Evolutionary conservation across 208 protist species (phyloP).

Genomic region (Blechomonas ayalai): DNA sequence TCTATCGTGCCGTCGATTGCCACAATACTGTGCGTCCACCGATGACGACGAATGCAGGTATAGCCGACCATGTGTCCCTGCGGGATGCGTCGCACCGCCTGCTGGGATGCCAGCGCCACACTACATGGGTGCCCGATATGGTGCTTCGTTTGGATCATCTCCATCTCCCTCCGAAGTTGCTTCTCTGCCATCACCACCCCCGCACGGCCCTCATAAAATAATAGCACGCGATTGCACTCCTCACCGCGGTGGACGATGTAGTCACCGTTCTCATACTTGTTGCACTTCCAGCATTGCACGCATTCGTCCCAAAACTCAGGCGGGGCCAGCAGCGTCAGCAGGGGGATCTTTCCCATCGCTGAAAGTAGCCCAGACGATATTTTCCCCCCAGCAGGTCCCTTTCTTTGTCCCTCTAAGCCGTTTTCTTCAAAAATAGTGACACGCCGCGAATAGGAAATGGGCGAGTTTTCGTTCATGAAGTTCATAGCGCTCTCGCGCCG

Average conservation of each 20-base stretch:
- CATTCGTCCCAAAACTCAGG: conserved; percentile 23
- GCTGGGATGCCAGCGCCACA: conserved; percentile 6
- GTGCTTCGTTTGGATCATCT: no score
- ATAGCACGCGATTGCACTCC: conserved; percentile 69
- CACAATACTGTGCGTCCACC: conserved; percentile 55
- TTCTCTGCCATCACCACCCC: conserved; percentile 38
- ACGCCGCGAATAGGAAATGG: no score
- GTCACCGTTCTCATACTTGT: conserved; percentile 32
- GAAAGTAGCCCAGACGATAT: conserved; percentile 33
- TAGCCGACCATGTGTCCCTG: conserved; percentile 55
- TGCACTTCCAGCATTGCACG: conserved; percentile 31
- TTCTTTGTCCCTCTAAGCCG: not conserved
- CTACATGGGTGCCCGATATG: no score
- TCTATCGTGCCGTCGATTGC: conserved; percentile 53
- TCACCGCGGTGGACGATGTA: conserved; percentile 39
- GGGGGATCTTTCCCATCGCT: conserved; percentile 32
- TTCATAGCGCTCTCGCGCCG: no score
- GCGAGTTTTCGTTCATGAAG: no score
- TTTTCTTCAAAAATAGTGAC: conserved; percentile 32
- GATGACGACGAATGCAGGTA: conserved; percentile 71
- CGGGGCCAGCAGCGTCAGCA: conserved; percentile 26
- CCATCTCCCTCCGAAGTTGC: conserved; percentile 6
- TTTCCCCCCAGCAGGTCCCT: conserved; percentile 8
- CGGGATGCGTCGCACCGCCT: conserved; percentile 24
- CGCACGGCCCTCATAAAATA: conserved; percentile 56